Evolutionary conservation across 129 eudicot genomes (phyloP).

Genomic region (Tanacetum coccineum): DNA sequence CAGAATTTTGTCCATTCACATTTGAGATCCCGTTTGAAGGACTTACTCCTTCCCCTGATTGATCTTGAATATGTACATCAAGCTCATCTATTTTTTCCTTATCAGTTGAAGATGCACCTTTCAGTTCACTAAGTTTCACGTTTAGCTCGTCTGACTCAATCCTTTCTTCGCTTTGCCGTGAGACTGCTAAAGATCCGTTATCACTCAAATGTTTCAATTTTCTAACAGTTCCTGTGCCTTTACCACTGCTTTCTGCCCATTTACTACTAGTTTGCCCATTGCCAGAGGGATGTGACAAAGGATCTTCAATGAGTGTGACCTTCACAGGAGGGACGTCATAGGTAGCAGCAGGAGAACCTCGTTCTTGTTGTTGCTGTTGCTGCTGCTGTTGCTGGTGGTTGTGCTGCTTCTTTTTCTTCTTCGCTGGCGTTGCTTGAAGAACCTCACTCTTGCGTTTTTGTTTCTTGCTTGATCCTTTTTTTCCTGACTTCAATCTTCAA

Average conservation of each 20-base stretch:
- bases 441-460: conserved; percentile 57
- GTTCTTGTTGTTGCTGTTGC: conserved; percentile 29
- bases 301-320: conserved; percentile 40
- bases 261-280: conserved; percentile 20
- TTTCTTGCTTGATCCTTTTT: conserved; percentile 38
- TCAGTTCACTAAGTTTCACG: conserved; percentile 43
- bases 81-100: conserved; percentile 22
- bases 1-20: conserved; percentile 33
- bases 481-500: conserved; percentile 51
- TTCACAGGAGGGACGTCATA: conserved; percentile 42
- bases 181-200: conserved; percentile 31
- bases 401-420: conserved; percentile 60
- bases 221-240: conserved; percentile 25
- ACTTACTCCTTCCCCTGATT: conserved; percentile 30
- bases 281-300: conserved; percentile 27
- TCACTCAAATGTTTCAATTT: conserved; percentile 28
- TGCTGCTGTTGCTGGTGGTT: conserved; percentile 25
- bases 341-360: conserved; percentile 49
- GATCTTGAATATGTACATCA: conserved; percentile 24
- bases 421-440: conserved; percentile 38
- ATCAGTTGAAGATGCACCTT: conserved; percentile 25
- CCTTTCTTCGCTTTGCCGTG: conserved; percentile 27
- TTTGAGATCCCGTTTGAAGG: conserved; percentile 34
- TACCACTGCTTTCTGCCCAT: conserved; percentile 33
- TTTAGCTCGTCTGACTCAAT: conserved; percentile 37